Evolutionary conservation across 2,329 filamentous ascomycete species (phyloP).

Genomic region (Xylaria digitata): DNA sequence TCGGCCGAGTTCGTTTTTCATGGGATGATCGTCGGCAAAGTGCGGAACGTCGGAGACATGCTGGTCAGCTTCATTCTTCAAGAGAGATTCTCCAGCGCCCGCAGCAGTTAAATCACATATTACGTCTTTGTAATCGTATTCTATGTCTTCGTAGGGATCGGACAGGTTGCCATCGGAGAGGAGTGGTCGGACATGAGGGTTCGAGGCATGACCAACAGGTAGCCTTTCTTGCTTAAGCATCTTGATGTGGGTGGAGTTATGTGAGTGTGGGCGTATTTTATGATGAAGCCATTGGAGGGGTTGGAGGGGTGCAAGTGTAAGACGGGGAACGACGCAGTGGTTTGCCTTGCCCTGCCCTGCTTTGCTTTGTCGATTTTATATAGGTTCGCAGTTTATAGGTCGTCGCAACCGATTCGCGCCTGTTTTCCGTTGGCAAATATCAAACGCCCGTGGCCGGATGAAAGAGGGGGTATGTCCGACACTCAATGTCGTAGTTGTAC

Average conservation of each 20-base stretch:
- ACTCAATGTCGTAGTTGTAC: too few relatives aligned
- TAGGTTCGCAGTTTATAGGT: not conserved
- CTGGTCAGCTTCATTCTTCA: too few relatives aligned
- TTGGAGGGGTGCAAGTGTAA: not conserved
- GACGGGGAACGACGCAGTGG: not conserved
- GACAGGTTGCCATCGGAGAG: not conserved
- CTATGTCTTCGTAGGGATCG: not conserved
- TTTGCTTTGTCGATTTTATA: not conserved
- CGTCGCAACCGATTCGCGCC: not conserved
- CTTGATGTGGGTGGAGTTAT: not conserved
- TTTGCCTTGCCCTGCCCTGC: not conserved
- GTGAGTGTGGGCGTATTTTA: too few relatives aligned
- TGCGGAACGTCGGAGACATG: too few relatives aligned
- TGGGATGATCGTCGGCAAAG: too few relatives aligned
- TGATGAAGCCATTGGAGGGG: too few relatives aligned
- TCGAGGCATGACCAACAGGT: not conserved
- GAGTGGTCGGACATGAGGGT: not conserved
- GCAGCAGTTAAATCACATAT: not conserved
- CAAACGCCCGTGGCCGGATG: too few relatives aligned
- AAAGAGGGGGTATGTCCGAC: too few relatives aligned
- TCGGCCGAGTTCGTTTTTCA: not conserved
- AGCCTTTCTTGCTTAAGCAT: conserved; percentile 17
- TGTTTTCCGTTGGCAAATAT: not conserved
- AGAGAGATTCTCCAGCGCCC: too few relatives aligned
- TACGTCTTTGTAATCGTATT: not conserved